Evolutionary conservation across 495 filamentous ascomycete species (phyloP), one percentile per base, ranked within the genome.

Genomic region (Aspergillus sclerotiicarbonarius): DNA sequence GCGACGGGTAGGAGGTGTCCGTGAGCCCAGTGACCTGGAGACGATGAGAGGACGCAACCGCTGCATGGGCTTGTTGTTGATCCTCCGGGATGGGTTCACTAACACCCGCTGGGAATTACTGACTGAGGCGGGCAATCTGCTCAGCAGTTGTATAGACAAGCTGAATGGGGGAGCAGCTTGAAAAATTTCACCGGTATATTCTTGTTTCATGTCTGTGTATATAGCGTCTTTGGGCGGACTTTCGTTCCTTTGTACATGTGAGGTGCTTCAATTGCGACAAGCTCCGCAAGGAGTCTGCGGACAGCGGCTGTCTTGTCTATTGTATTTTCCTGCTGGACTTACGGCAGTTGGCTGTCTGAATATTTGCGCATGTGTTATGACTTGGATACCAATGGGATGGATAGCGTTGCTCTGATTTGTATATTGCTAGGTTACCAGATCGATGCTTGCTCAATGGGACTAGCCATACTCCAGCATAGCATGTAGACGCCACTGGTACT

Each of bases 91-190:
- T 61, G 87, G 87, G 57, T 97, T 98, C 69, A 75, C 80, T 55
- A 85, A 86, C 64, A 88, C 92, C 39, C 80, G 92, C 54, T 98
- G 94, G 94, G 92, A 98, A 74, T 71, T 98, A 59, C 75, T 97
- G 54, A 84, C 90, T 50, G 94, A 98, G 71, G 94, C 91, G 46
- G 86, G 87, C 49, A 85, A 82, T 44, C 73, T 97, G 62, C 71
- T 98, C 66, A 82, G 80, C 51, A 93, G 91, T 67, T 96, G 91
- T 68, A 87, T 95, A 54, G 72, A 77, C 9, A 86, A 87, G 75
- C 61, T 87, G 57, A 59, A 59, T 9, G 59, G 60, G 2, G 50
- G 25, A 19, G 39, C 60, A 0, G 51, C 47, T 18, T 46, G 29
- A 39, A 32, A 15, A 29, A 0, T 16, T 21, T 25, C n/a, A 29